Conservation (phyloP, 148 eudicot genomes). For the Suaeda aralocaspica region DNA sequence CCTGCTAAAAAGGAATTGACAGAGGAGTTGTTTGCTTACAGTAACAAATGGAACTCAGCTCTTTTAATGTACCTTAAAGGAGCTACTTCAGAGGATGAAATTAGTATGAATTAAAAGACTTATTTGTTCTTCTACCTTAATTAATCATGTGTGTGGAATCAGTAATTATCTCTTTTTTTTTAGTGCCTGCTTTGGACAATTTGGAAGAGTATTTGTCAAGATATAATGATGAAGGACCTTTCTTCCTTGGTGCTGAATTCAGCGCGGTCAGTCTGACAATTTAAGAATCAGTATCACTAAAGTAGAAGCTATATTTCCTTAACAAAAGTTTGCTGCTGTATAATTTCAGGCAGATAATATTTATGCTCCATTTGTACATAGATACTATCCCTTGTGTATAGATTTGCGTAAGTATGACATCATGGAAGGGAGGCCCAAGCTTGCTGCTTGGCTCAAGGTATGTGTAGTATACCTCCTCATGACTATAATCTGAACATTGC, state of each 20-base stretch:
- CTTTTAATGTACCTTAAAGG: conserved; percentile 40
- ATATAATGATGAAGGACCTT: conserved; percentile 57
- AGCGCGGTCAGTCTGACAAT: conserved; percentile 68
- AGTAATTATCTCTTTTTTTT: not conserved
- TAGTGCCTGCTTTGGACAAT: conserved; percentile 45
- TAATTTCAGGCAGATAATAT: conserved; percentile 46
- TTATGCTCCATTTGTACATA: conserved; percentile 47
- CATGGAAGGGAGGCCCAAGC: conserved; percentile 45
- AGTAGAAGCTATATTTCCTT: no score
- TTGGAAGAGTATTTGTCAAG: conserved; percentile 50
- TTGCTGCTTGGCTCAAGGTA: conserved; percentile 51
- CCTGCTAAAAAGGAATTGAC: conserved; percentile 55
- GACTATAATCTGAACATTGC: not conserved
- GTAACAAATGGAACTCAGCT: conserved; percentile 28
- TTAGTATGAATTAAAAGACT: conserved; percentile 32
- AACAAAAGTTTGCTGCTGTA: no score
- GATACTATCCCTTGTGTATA: conserved; percentile 32
- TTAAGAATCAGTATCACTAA: no score
- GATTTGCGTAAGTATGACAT: conserved; percentile 45
- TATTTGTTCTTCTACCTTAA: not conserved
- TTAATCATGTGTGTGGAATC: not conserved
- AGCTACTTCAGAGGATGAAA: conserved; percentile 34
- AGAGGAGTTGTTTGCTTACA: conserved; percentile 51
- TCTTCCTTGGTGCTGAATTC: conserved; percentile 60
- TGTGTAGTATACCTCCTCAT: not conserved